Percentiles rank a stretch among this genome's conserved stretches.
Conservation (phyloP, 352 stramenopile species). For the Plasmopara muralis region DNA sequence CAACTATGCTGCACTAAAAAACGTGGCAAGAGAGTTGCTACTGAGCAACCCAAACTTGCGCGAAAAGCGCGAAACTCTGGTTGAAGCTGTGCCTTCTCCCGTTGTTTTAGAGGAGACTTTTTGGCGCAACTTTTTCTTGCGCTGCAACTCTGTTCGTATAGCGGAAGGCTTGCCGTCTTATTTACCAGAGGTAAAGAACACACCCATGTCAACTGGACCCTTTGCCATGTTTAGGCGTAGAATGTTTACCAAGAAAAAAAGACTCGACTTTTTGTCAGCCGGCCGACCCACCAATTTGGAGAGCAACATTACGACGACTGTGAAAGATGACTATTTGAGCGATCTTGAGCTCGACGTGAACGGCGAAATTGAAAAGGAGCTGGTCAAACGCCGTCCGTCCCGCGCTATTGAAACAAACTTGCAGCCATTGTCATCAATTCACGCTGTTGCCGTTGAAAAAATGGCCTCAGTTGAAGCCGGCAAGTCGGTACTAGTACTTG, state of each 20-base stretch:
- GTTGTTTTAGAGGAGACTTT: slow-evolving; percentile 47
- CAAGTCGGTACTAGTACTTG: slow-evolving; percentile 9
- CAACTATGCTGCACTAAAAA: slow-evolving; percentile 40
- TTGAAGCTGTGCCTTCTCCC: slow-evolving; percentile 28
- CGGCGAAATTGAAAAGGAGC: slow-evolving; percentile 66
- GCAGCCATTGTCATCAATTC: slow-evolving; percentile 7
- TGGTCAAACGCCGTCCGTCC: slow-evolving; percentile 47
- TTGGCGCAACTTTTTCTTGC: slow-evolving; percentile 71
- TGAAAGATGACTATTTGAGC: slow-evolving; percentile 5
- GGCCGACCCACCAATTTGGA: slow-evolving; percentile 23
- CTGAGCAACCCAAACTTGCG: slow-evolving; percentile 52
- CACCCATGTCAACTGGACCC: slow-evolving; percentile 13
- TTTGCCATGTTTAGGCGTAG: slow-evolving; percentile 50
- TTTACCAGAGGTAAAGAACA: slow-evolving; percentile 34
- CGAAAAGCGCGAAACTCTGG: slow-evolving; percentile 45
- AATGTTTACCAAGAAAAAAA: slow-evolving; percentile 40
- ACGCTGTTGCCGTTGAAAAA: slow-evolving; percentile 9
- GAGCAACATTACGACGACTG: slow-evolving; percentile 13
- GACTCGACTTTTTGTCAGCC: slow-evolving; percentile 28
- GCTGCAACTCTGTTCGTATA: slow-evolving; percentile 49
- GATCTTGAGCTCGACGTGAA: slow-evolving; percentile 59
- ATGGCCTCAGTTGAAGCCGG: slow-evolving; percentile 5
- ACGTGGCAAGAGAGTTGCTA: slow-evolving; percentile 41
- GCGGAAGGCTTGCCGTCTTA: slow-evolving; percentile 35
- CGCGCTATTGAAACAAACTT: slow-evolving; percentile 27